phyloP scores from a whole-genome alignment of 176 grass and related monocot species.

The Oryza officinalis region DNA sequence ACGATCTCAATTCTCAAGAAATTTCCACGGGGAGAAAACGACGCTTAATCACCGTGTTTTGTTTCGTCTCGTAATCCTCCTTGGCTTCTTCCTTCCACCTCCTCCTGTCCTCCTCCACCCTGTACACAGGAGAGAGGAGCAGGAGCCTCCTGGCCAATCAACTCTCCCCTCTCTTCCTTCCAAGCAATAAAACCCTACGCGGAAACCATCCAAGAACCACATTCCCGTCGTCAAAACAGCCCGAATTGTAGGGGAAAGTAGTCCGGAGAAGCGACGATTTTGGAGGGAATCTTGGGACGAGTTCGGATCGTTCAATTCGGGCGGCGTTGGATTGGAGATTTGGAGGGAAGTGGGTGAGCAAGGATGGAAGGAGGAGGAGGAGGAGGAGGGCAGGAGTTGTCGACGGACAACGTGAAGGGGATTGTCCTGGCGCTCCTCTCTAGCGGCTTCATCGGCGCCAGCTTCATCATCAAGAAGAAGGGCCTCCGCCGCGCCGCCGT shows the following conservation, averaged over 20 bases:
- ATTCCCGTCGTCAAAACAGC: not conserved
- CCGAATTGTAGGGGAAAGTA: not conserved
- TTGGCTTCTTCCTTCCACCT: not conserved
- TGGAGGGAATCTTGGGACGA: not conserved
- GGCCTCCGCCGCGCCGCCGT: constrained; percentile 82
- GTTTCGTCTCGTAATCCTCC: not conserved
- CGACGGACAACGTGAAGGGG: constrained; percentile 84
- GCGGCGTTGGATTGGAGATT: not conserved
- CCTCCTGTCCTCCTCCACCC: not conserved
- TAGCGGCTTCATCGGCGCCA: constrained; percentile 91
- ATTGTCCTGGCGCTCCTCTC: constrained; percentile 81
- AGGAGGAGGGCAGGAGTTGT: constrained; percentile 48
- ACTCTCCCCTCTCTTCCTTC: not conserved
- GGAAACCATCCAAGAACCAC: constrained; percentile 23
- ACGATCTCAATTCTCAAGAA: not conserved
- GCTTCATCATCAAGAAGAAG: constrained; percentile 99
- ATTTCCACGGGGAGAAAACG: constrained; percentile 9
- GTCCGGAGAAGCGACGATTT: not conserved
- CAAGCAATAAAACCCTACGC: constrained; percentile 17
- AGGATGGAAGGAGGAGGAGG: constrained; percentile 15
- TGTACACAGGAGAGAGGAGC: not conserved
- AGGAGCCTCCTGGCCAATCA: constrained; percentile 11
- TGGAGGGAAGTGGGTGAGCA: not conserved
- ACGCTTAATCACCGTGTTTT: constrained; percentile 25
- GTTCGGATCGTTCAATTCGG: not conserved